Evolutionary conservation across 805 yeast species (phyloP).

Genomic region (Schwanniomyces pseudopolymorphus): DNA sequence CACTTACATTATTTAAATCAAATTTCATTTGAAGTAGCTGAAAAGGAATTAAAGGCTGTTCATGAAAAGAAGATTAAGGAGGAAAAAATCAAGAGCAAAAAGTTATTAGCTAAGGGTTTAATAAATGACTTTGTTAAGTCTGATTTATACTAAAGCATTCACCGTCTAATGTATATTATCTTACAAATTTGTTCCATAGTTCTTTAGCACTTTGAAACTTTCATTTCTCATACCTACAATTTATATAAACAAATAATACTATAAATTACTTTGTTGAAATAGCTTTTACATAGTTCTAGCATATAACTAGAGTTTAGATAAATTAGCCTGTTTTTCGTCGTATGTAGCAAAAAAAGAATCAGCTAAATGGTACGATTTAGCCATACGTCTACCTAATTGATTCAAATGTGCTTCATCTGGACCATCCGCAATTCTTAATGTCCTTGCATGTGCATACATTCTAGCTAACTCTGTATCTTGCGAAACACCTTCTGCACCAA

Average conservation of each 20-base stretch:
- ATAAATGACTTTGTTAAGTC: constrained; percentile 56
- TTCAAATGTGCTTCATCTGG: constrained; percentile 66
- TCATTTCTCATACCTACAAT: neutral
- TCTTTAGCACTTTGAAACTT: neutral
- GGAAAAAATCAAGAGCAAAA: constrained; percentile 48
- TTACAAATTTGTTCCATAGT: neutral
- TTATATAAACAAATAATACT: neutral
- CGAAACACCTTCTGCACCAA: constrained; percentile 65
- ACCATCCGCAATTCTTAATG: constrained; percentile 65
- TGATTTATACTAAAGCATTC: constrained; percentile 45
- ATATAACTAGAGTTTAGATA: constrained; percentile 24
- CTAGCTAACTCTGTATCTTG: constrained; percentile 60
- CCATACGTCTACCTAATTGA: constrained; percentile 53
- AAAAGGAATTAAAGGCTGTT: constrained; percentile 33
- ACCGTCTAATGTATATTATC: neutral
- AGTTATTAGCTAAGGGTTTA: constrained; percentile 52
- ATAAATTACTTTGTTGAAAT: neutral
- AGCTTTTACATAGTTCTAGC: neutral
- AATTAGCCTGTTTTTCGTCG: constrained; percentile 15
- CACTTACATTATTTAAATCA: constrained; percentile 57
- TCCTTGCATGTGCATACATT: constrained; percentile 51
- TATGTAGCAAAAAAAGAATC: constrained; percentile 33
- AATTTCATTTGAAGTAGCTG: constrained; percentile 64
- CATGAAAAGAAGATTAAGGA: constrained; percentile 33
- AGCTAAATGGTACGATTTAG: constrained; percentile 34